Evolutionary conservation across 2,329 filamentous ascomycete species (phyloP), one percentile per base, ranked within the genome.

Genomic region (Ilyonectria robusta): DNA sequence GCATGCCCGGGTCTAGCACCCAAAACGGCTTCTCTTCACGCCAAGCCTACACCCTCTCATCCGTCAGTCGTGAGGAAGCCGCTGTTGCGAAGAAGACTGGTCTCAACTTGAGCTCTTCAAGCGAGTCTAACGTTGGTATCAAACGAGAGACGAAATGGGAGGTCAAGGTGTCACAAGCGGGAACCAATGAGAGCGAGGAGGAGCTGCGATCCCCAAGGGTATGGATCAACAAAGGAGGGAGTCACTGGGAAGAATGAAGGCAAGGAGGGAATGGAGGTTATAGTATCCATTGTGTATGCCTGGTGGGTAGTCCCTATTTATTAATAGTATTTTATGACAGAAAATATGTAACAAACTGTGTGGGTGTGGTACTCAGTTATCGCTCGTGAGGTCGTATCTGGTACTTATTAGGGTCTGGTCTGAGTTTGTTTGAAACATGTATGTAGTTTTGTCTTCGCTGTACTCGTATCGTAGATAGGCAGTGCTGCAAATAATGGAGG

Each of bases 1-100:
- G 54, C 2, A 54, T 58, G 3, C 23, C 42, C 76, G 48, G 72
- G 48, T 44, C 75, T 66, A 57, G 74, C 66, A 60, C 62, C 75
- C 46, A 57, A 9, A 59, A 15, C 13, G 42, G 37, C 19, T 69
- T 74, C 2, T 47, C 50, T 1, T 23, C 66, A 1, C 59, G 62
- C 4, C 59, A 67, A 0, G 69, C 62, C 2, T 71, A 72, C 29
- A 71, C 66, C 2, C 54, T 71, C 0, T 67, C 69, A 1, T 71
- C 69, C 1, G 53, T 71, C 9, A 62, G 63, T 11, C 66, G 66
- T 0, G 65, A 55, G 17, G 48, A 44, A 0, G 50, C n/a, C 1
- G 9, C 11, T 1, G 69, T 65, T 2, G 69, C 15, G 7, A 57
- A 35, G 9, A 35, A 19, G 2, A 19, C 3, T 0, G 54, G 17